Base-by-base conservation (phyloP, 2,329 filamentous ascomycete species). In the Claviceps citrina region DNA sequence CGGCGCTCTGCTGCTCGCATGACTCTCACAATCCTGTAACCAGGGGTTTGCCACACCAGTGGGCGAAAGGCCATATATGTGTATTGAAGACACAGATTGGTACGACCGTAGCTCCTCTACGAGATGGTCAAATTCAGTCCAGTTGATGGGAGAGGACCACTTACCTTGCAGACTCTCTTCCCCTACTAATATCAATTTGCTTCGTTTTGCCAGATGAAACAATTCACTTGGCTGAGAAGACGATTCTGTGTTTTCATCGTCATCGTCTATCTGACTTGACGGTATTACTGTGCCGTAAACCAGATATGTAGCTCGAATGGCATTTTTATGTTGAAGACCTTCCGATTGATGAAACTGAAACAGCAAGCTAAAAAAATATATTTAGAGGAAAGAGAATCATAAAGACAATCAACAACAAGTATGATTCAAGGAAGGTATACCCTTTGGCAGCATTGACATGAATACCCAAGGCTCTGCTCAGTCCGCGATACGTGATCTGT, bases 251-350 rank as follows among this genome's bases (percentile, higher is more conserved):
- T 84, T 80, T 33, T 79, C 76, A 42, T 85, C 9, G 15, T 36
- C 73, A 39, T 82, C 36, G 19, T 25, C 12, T 18, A 12, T 10
- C 9, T n/a, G 13, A 19, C n/a, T 8, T 27, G 33, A n/a, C n/a
- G 36, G 18, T 7, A 25, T 18, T 16, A 31, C 15, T 18, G 66
- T 72, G 30, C 89, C 91, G 38, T 78, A 81, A 34, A 98, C 56
- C 36, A 95, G 66, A 60, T 95, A 98, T n/a, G 86, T 95, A 33
- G 89, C 91, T 62, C 93, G 76, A n/a, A 95, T 67, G 20, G 76
- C 79, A 18, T 76, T 72, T 0, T 81, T 70, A 44, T 83, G 60
- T 76, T 93, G 13, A 87, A 75, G 73, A 91, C 93, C 58, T 81
- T 93, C 82, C 42, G 69, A 73, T 46, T 71, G 68, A 57, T 95